Base-by-base conservation (phyloP, 2,329 filamentous ascomycete species). In the Aulographum hederae region DNA sequence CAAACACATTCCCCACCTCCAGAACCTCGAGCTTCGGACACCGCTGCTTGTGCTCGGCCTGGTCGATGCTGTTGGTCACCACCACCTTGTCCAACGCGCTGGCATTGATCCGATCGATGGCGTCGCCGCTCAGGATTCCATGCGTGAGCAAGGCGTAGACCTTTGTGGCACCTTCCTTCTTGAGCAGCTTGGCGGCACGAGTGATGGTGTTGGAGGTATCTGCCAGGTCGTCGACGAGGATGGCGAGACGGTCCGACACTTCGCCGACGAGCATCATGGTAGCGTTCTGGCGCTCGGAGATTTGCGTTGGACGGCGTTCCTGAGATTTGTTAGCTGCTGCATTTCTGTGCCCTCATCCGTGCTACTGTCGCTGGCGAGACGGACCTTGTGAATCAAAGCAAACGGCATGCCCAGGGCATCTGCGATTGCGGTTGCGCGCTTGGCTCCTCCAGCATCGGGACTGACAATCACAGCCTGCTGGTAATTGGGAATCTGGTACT, bases 131-230 rank as follows among this genome's bases (percentile, higher is more conserved):
- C 48, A 98, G 69, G 39, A 95, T 82, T 32, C 86, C 89, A 50
- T 98, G 89, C 4, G 89, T 95, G 42, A 98, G 69, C 32, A 98
- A 66, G 5, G 89, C 89, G 51, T 85, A 92, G 28, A 95, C 84
- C 41, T 73, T 73, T 21, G 74, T 78, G n/a, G 89, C 89, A 20
- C 72, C 72, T 56, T 94, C 82, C 46, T 82, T 86, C 62, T 94
- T 94, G 41, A 95, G 61, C n/a, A 95, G 67, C 61, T 95, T 94
- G 18, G 89, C 89, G 6, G 89, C 89, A 37, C 89, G 73, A 1
- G 86, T 95, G 44, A 95, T 93, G 23, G 89, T 98, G 58, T 95
- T 95, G 34, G 79, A 89, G 1, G 89, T 98, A 52, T 98, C 89
- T 14, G 80, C 80, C 45, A 98, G 63, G 53, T 98, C 89, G 52